Conservation (phyloP, 2,329 filamentous ascomycete species). For the Fusarium lyarnte region DNA sequence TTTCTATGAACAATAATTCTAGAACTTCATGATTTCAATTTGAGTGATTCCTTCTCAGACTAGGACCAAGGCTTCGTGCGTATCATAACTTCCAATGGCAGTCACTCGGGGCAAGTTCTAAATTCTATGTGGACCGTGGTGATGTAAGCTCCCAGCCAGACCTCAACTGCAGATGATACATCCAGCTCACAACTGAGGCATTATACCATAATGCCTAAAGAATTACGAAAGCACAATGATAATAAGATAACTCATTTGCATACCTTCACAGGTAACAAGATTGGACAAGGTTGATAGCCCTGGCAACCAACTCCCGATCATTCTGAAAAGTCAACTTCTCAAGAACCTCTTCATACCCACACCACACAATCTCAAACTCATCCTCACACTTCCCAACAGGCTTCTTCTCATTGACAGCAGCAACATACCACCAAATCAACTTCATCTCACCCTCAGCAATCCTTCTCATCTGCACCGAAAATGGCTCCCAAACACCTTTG, state of each 20-base stretch:
- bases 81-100: background rate
- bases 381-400: background rate
- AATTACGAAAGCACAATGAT: too few species aligned
- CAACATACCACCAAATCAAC: background rate
- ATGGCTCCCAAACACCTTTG: background rate
- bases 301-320: background rate
- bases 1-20: background rate
- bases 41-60: background rate
- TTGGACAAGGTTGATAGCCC: background rate
- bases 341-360: background rate
- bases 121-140: background rate
- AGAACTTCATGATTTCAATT: background rate
- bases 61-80: background rate
- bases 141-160: background rate
- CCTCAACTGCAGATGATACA: rapidly evolving
- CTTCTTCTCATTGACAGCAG: background rate
- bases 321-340: background rate
- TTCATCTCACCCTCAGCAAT: background rate
- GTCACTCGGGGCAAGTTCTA: background rate
- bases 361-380: background rate
- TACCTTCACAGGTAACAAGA: background rate
- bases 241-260: too few species aligned
- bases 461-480: background rate
- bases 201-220: background rate
- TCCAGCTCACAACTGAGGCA: background rate